Evolutionary conservation across 768 basidiomycete genomes (phyloP), one percentile per base, ranked within the genome.

Genomic region (Coprinellus micaceus): DNA sequence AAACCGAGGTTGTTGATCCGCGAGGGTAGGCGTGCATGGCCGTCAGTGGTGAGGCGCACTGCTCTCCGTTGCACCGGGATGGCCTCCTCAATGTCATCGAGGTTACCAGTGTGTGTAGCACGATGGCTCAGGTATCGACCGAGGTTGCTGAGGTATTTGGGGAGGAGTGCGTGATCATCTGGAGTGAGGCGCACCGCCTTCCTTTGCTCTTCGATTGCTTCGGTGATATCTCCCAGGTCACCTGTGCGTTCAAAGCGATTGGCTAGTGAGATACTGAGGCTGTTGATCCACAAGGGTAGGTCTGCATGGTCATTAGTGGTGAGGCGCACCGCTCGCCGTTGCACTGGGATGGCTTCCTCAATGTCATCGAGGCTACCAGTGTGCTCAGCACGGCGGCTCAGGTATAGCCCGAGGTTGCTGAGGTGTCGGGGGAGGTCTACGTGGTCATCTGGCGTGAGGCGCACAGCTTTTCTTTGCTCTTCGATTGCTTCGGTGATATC

Each of bases 201-300:
- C 22, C 25, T n/a, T 15, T 6, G 6, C n/a, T 6, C 2, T n/a
- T 9, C 19, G 22, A 65, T 61, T 10, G 62, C 60, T 25, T 58
- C 30, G 11, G 44, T 37, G 45, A 62, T 43, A 25, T 64, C 60
- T n/a, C 50, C 26, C 2, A 57, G 49, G 7, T 61, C 52, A 21
- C 47, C 41, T 13, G 56, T 57, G 28, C 11, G 29, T 60, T 57
- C 56, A 68, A 74, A 17, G 63, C 65, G 25, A 12, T 49, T n/a
- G n/a, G n/a, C 6, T 13, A 6, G 1, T 19, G 24, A 22, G 68
- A 55, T 1, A 54, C 63, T 46, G 29, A 65, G 55, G 33, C 61
- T 56, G 54, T 59, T n/a, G n/a, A n/a, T n/a, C n/a, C n/a, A n/a
- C n/a, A n/a, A n/a, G n/a, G n/a, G n/a, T n/a, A n/a, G n/a, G n/a